Conservation (phyloP, 768 basidiomycete genomes). For the Hebeloma cylindrosporum region DNA sequence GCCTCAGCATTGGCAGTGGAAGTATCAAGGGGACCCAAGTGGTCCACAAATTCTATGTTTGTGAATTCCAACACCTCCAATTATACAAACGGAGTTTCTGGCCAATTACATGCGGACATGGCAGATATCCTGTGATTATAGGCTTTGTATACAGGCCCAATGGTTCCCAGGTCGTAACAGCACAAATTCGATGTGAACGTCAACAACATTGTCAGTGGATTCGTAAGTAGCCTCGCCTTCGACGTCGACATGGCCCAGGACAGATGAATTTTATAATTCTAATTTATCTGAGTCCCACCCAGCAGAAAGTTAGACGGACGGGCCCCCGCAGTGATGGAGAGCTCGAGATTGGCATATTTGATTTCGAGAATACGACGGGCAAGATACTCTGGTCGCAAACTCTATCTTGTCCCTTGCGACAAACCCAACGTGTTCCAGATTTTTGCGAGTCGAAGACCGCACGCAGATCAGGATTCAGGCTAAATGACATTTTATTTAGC, state of each 20-base stretch:
- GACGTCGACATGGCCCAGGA: neutral
- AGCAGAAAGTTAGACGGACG: conserved; percentile 26
- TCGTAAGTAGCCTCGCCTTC: conserved; percentile 7
- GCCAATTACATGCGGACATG: conserved; percentile 22
- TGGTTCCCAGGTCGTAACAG: conserved; percentile 3
- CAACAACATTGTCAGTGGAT: conserved; percentile 19
- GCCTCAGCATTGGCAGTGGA: too few species aligned
- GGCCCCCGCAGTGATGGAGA: conserved; percentile 22
- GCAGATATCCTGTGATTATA: neutral
- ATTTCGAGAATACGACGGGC: conserved; percentile 26
- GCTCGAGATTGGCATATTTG: conserved; percentile 26
- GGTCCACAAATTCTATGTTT: conserved; percentile 20
- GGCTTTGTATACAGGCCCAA: neutral
- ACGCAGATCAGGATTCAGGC: neutral
- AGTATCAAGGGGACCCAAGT: too few species aligned
- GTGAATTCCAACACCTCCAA: conserved; percentile 17
- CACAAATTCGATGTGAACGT: conserved; percentile 23
- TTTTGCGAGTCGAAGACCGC: conserved; percentile 21
- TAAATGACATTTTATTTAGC: conserved; percentile 2
- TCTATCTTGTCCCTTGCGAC: conserved; percentile 20
- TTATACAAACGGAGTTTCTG: conserved; percentile 18
- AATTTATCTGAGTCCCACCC: conserved; percentile 30
- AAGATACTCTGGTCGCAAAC: conserved; percentile 29
- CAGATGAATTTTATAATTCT: neutral
- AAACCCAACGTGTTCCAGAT: conserved; percentile 23